Percentiles rank a stretch among this genome's conserved stretches.
phyloP scores from a whole-genome alignment of 2,329 filamentous ascomycete genomes.

The Rhinocladiella similis region DNA sequence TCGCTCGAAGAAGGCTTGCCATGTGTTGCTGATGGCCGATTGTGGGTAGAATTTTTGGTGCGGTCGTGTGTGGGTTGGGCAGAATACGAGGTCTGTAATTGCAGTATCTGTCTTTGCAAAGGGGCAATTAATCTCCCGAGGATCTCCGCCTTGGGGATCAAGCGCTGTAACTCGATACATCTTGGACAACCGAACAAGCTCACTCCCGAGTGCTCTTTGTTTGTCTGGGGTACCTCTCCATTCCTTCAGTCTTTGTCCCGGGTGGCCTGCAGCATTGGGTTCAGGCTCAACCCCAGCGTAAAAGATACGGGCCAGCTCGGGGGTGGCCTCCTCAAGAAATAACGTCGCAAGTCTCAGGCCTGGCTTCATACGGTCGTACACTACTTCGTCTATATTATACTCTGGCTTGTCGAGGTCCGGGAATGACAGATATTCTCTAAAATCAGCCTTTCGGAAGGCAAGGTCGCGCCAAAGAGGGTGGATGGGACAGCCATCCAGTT shows the following conservation, averaged over 20 bases:
- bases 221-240: constrained; percentile 6
- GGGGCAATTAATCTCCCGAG: not conserved
- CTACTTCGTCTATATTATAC: not conserved
- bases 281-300: not conserved
- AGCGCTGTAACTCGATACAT: constrained; percentile 9
- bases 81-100: not conserved
- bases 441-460: not conserved
- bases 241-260: not conserved
- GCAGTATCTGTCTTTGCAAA: not conserved
- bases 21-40: not conserved
- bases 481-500: not conserved
- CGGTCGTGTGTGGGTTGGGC: not conserved
- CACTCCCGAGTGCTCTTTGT: not conserved
- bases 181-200: not conserved
- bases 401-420: not conserved
- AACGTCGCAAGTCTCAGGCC: constrained; percentile 9
- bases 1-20: not conserved
- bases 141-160: not conserved
- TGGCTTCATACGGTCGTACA: constrained; percentile 14
- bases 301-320: constrained; percentile 3
- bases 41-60: not conserved
- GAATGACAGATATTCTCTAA: not conserved
- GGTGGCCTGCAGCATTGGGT: not conserved
- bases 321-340: not conserved
- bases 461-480: constrained; percentile 4